Conservation (phyloP, 805 yeast species). For the Candida parachauliodes region DNA sequence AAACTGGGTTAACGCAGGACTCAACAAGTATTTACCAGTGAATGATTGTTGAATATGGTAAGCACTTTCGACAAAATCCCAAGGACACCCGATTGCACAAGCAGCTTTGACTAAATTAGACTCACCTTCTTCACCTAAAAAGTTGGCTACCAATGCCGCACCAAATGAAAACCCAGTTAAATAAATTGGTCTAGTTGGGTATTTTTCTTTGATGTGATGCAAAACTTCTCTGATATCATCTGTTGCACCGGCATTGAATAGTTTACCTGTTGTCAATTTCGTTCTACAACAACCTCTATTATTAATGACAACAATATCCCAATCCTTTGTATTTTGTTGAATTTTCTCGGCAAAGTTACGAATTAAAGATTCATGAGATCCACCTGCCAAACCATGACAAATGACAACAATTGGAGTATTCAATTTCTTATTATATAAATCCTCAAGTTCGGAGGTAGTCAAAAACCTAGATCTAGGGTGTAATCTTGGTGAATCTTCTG, state of each 20-base stretch:
- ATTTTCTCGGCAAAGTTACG: constrained; percentile 51
- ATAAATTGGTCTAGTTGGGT: constrained; percentile 61
- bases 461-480: constrained; percentile 55
- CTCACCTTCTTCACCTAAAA: constrained; percentile 61
- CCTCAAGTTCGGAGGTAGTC: constrained; percentile 41
- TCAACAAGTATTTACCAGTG: constrained; percentile 32
- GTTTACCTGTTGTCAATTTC: constrained; percentile 60
- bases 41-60: constrained; percentile 36
- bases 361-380: constrained; percentile 77
- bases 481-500: constrained; percentile 34
- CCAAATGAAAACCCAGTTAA: constrained; percentile 83
- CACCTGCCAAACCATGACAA: constrained; percentile 80
- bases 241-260: constrained; percentile 71
- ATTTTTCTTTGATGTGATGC: constrained; percentile 43
- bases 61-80: constrained; percentile 62
- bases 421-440: constrained; percentile 16
- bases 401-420: constrained; percentile 57
- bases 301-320: constrained; percentile 69
- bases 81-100: constrained; percentile 59
- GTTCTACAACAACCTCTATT: constrained; percentile 76
- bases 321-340: constrained; percentile 27
- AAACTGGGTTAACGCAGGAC: constrained; percentile 29
- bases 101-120: constrained; percentile 45
- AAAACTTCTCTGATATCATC: constrained; percentile 62
- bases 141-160: constrained; percentile 67